Percentiles rank a stretch among this genome's conserved stretches.
Conservation (phyloP, 768 basidiomycete species). For the Lactarius psammicola region DNA sequence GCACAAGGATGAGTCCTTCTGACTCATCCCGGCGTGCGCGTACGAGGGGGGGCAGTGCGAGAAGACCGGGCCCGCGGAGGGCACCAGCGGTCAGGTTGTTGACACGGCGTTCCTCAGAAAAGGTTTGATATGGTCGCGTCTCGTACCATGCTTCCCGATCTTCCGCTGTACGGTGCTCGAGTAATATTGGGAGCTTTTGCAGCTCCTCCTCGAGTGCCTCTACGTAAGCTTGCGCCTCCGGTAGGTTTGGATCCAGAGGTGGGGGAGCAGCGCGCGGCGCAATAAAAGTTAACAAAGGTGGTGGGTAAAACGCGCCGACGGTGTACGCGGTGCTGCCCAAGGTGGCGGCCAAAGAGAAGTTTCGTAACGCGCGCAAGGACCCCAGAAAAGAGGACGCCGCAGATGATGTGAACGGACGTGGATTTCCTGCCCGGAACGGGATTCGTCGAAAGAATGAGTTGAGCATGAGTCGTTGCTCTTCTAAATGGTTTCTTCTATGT, state of each 20-base stretch:
- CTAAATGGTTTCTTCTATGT: neutral
- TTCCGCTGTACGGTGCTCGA: conserved; percentile 45
- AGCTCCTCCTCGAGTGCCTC: conserved; percentile 64
- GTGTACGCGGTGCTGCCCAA: conserved; percentile 39
- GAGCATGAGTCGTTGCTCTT: conserved; percentile 6
- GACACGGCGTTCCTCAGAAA: conserved; percentile 69
- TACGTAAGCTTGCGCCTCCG: conserved; percentile 58
- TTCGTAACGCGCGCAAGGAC: conserved; percentile 13
- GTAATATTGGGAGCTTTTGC: conserved; percentile 61
- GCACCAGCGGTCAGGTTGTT: conserved; percentile 85
- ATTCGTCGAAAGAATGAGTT: conserved; percentile 8
- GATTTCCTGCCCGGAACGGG: neutral
- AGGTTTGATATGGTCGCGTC: conserved; percentile 65
- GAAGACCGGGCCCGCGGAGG: conserved; percentile 81
- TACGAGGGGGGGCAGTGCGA: conserved; percentile 78
- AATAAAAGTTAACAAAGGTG: conserved; percentile 59
- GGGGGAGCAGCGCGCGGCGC: conserved; percentile 77
- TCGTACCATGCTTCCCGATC: conserved; percentile 72
- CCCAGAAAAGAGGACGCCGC: neutral
- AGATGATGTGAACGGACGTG: conserved; percentile 11
- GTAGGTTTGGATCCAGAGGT: conserved; percentile 56
- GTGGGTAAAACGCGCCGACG: conserved; percentile 69
- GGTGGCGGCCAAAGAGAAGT: conserved; percentile 12
- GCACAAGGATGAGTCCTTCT: conserved; percentile 68
- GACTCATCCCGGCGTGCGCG: conserved; percentile 72